A percentile compares a stretch with the other conserved stretches of the same genome.
Evolutionary conservation across 257 asterid species (phyloP).

Genomic region (Fraxinus pennsylvanica): DNA sequence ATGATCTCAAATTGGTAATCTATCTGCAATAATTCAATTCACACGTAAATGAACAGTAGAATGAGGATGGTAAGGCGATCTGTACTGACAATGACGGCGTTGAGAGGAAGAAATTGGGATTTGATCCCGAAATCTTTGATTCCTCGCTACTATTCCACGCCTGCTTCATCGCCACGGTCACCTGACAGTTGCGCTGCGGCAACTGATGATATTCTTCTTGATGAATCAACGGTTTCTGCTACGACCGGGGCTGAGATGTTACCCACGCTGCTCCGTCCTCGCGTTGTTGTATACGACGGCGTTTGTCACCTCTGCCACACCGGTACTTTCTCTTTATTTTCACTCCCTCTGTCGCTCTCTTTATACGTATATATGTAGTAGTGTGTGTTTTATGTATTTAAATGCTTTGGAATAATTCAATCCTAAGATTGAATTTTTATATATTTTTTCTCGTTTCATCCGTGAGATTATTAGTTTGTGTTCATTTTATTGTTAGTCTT

Average conservation of each 20-base stretch:
- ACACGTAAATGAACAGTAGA: neutral
- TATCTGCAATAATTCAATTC: neutral
- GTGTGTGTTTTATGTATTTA: neutral
- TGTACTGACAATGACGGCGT: slow-evolving; percentile 17
- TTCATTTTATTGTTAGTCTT: neutral
- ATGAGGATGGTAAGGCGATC: slow-evolving; percentile 37
- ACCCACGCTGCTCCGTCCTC: slow-evolving; percentile 60
- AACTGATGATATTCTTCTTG: slow-evolving; percentile 36
- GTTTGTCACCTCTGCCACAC: slow-evolving; percentile 86
- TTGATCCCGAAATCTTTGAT: slow-evolving; percentile 18
- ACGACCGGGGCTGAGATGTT: slow-evolving; percentile 29
- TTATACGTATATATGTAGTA: neutral
- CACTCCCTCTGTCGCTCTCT: neutral
- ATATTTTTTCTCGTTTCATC: too few species aligned
- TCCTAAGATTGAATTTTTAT: neutral
- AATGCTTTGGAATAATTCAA: neutral
- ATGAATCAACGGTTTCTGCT: slow-evolving; percentile 5
- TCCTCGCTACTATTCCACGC: slow-evolving; percentile 27
- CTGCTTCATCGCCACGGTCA: slow-evolving; percentile 22
- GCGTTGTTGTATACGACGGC: slow-evolving; percentile 88
- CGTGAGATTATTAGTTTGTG: neutral
- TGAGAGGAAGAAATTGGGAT: slow-evolving; percentile 11
- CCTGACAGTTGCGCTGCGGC: slow-evolving; percentile 39
- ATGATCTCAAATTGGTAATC: neutral
- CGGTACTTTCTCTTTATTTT: slow-evolving; percentile 36